These are phyloP conservation scores for Dipodascus albidus DNA, from an alignment of 805 yeast species.

Conservation along the genomic window DNA sequence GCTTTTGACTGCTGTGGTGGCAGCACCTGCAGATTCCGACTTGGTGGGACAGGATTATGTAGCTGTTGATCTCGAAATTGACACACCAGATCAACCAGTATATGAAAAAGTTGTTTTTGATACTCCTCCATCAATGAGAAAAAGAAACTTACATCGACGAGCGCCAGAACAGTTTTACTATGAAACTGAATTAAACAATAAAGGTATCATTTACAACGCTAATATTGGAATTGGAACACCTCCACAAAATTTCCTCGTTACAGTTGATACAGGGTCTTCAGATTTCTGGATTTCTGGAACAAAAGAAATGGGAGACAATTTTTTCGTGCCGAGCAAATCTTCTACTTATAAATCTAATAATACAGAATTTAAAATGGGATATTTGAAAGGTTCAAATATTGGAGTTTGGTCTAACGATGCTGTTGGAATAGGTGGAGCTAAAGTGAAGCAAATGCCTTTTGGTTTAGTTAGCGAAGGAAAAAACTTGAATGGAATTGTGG, in stretches of 20 bases:
- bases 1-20: neutral
- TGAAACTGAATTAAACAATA: neutral
- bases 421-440: conserved; percentile 1
- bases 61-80: neutral
- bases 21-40: neutral
- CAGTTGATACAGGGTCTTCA: conserved; percentile 60
- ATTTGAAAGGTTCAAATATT: conserved; percentile 2
- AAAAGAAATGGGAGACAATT: neutral
- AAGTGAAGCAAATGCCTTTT: neutral
- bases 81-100: neutral
- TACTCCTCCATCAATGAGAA: neutral
- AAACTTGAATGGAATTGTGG: neutral
- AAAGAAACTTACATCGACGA: neutral
- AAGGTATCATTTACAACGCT: neutral
- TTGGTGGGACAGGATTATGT: neutral
- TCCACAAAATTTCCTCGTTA: conserved; percentile 37
- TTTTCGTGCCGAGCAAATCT: conserved; percentile 8
- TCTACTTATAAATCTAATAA: conserved; percentile 15
- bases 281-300: conserved; percentile 44
- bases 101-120: neutral
- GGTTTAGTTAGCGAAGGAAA: neutral
- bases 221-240: conserved; percentile 43
- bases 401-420: conserved; percentile 44
- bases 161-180: neutral
- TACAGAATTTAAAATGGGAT: conserved; percentile 15